These are phyloP conservation scores for Pseudogymnoascus sp. DNA, from an alignment of 2,329 filamentous ascomycete species.

Conservation along the genomic window DNA sequence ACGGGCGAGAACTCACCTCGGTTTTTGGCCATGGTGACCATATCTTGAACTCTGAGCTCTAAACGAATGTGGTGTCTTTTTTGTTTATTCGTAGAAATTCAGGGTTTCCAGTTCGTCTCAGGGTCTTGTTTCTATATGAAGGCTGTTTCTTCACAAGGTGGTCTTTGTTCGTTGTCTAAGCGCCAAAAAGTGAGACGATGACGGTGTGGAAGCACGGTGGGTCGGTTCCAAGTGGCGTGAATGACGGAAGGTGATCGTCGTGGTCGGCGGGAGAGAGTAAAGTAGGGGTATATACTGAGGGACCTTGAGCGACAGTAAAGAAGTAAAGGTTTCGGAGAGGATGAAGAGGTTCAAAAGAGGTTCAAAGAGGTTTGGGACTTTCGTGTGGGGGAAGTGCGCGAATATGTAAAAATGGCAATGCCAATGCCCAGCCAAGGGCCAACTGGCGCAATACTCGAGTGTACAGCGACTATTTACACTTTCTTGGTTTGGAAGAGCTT, in stretches of 20 bases:
- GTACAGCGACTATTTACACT: neutral
- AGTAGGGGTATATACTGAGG: neutral
- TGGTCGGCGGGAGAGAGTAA: neutral
- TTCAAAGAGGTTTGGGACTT: neutral
- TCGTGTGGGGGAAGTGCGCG: neutral
- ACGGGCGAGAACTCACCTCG: slow-evolving; percentile 24
- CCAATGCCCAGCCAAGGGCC: neutral
- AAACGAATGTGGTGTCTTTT: slow-evolving; percentile 16
- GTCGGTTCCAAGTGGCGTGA: neutral
- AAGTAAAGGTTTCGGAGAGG: neutral
- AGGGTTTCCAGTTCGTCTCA: neutral
- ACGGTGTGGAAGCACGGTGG: neutral
- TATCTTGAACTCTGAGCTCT: neutral
- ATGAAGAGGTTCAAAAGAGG: neutral
- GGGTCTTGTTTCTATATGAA: neutral
- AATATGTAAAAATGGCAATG: neutral
- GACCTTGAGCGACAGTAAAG: neutral
- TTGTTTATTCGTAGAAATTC: neutral
- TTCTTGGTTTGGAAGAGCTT: neutral
- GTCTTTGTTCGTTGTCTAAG: neutral
- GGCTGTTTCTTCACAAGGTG: neutral
- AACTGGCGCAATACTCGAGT: neutral
- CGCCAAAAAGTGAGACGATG: neutral
- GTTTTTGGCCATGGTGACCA: slow-evolving; percentile 26
- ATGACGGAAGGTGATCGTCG: neutral